Evolutionary conservation across 495 filamentous ascomycete genomes (phyloP).

Genomic region (Sordaria brevicollis): DNA sequence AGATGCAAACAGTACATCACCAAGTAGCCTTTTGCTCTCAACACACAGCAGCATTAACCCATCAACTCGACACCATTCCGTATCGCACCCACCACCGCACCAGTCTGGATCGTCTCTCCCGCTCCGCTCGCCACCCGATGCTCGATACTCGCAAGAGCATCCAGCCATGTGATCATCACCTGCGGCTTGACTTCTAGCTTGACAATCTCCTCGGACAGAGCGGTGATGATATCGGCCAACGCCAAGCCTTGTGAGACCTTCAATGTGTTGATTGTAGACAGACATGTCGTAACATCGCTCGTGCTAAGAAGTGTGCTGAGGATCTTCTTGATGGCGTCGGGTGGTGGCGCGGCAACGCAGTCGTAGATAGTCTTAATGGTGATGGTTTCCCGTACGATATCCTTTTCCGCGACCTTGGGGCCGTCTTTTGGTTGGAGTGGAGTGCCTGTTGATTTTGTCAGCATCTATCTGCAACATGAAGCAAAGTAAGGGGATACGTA

Average conservation of each 20-base stretch:
- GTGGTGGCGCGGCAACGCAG: constrained; percentile 93
- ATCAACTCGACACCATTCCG: constrained; percentile 74
- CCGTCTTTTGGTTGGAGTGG: constrained; percentile 57
- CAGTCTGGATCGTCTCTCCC: constrained; percentile 83
- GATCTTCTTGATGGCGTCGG: constrained; percentile 77
- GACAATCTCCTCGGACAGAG: constrained; percentile 68
- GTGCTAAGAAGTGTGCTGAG: constrained; percentile 70
- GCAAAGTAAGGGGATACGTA: constrained; percentile 25
- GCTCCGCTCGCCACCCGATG: constrained; percentile 83
- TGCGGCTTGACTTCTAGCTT: constrained; percentile 78
- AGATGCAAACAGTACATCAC: neutral
- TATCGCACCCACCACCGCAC: constrained; percentile 81
- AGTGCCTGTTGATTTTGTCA: constrained; percentile 37
- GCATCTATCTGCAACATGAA: neutral
- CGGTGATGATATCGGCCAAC: constrained; percentile 84
- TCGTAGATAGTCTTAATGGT: constrained; percentile 90
- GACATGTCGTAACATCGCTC: constrained; percentile 74
- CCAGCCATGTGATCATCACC: constrained; percentile 83
- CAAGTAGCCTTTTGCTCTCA: neutral
- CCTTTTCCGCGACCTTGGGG: constrained; percentile 46
- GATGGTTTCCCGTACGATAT: constrained; percentile 67
- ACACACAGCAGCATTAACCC: constrained; percentile 15
- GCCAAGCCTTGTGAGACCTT: constrained; percentile 84
- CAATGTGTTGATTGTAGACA: constrained; percentile 75
- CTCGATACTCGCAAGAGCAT: constrained; percentile 86